Evolutionary conservation across 2,329 filamentous ascomycete genomes (phyloP).

Genomic region (Fusarium multiceps): DNA sequence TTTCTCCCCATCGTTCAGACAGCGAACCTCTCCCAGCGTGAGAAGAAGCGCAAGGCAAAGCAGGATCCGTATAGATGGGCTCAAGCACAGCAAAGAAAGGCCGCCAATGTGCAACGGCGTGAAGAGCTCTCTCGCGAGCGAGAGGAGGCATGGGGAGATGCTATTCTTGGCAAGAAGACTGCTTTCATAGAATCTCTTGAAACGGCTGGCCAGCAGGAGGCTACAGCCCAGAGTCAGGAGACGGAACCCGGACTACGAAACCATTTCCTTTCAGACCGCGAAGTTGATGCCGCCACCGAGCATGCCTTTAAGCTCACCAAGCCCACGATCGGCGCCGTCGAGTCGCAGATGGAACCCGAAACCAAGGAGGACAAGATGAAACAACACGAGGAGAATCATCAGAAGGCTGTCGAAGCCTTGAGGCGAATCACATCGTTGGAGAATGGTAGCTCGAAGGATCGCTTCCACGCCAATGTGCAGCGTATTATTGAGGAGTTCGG

Average conservation of each 20-base stretch:
- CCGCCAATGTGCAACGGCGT: slow-evolving; percentile 82
- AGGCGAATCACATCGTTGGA: slow-evolving; percentile 80
- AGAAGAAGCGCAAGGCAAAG: slow-evolving; percentile 73
- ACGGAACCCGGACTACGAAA: slow-evolving; percentile 69
- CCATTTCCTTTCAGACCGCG: slow-evolving; percentile 75
- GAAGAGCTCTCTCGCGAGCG: slow-evolving; percentile 74
- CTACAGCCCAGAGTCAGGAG: slow-evolving; percentile 49
- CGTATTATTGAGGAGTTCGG: slow-evolving; percentile 90
- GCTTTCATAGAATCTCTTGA: slow-evolving; percentile 87
- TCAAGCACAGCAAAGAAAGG: slow-evolving; percentile 84
- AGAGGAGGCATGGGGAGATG: slow-evolving; percentile 75
- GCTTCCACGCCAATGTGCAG: slow-evolving; percentile 82
- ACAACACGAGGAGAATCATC: slow-evolving; percentile 67
- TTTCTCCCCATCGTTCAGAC: slow-evolving; percentile 71
- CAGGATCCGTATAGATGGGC: slow-evolving; percentile 85
- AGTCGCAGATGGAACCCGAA: slow-evolving; percentile 55
- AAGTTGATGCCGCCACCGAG: slow-evolving; percentile 73
- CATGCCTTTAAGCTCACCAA: slow-evolving; percentile 76
- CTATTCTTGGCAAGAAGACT: slow-evolving; percentile 81
- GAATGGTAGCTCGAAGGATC: slow-evolving; percentile 82
- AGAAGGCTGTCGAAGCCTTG: slow-evolving; percentile 79
- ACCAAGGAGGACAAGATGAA: slow-evolving; percentile 51
- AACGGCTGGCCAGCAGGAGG: slow-evolving; percentile 66
- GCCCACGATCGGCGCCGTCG: slow-evolving; percentile 58
- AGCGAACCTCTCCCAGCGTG: slow-evolving; percentile 70